These are phyloP conservation scores for Aspergillus persii DNA, from an alignment of 2,329 filamentous ascomycete species.

Conservation along the genomic window DNA sequence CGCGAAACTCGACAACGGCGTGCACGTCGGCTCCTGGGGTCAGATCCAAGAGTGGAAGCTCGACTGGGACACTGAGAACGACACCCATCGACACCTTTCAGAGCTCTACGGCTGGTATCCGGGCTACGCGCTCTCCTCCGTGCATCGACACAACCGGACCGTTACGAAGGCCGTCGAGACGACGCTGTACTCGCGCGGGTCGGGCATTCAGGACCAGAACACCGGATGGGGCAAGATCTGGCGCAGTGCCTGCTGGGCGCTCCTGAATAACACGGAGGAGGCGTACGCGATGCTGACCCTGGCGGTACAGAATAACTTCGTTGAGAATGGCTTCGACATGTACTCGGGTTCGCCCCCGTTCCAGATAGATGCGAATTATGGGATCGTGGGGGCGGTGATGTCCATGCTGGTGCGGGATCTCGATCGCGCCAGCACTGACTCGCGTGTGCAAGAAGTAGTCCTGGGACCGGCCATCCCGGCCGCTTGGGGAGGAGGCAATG, in stretches of 20 bases:
- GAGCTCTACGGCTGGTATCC: conserved; percentile 58
- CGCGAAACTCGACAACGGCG: conserved; percentile 17
- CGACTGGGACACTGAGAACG: conserved; percentile 40
- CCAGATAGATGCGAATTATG: conserved; percentile 61
- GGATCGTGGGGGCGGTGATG: conserved; percentile 49
- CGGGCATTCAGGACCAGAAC: conserved; percentile 50
- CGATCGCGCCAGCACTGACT: conserved; percentile 12
- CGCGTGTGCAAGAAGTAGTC: conserved; percentile 3
- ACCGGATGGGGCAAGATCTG: conserved; percentile 60
- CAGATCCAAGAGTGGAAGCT: conserved; percentile 55
- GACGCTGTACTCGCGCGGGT: conserved; percentile 48
- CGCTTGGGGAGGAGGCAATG: conserved; percentile 9
- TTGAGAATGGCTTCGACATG: conserved; percentile 52
- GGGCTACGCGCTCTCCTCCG: conserved; percentile 49
- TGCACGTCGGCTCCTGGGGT: conserved; percentile 43
- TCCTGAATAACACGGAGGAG: conserved; percentile 51
- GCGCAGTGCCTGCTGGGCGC: conserved; percentile 57
- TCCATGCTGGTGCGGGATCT: conserved; percentile 55
- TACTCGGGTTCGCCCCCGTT: conserved; percentile 52
- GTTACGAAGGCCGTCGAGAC: conserved; percentile 48
- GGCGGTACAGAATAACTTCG: conserved; percentile 52
- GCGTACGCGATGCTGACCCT: conserved; percentile 52
- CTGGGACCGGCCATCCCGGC: conserved; percentile 15
- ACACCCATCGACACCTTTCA: conserved; percentile 55
- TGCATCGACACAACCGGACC: conserved; percentile 40